Evolutionary conservation across 805 yeast genomes (phyloP), one percentile per base, ranked within the genome.

Genomic region (Komagataella ulmi): DNA sequence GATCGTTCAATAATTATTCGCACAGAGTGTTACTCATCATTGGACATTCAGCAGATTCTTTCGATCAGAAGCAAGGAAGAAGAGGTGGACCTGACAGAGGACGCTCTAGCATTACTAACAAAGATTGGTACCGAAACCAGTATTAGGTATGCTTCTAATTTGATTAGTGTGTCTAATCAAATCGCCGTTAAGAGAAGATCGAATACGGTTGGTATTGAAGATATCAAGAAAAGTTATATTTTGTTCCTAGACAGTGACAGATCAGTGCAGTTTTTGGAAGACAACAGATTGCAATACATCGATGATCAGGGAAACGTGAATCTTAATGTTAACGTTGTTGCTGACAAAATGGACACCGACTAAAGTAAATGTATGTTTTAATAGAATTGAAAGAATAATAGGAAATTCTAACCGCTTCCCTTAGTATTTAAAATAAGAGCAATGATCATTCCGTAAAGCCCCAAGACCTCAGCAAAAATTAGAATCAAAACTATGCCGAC

Each of bases 401-500:
- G 55, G 6, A 44, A 52, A 51, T 19, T 17, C 60, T 62, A 76
- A 64, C 82, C 83, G 56, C 86, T 78, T 59, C 93, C 93, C 71
- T 86, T 85, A 48, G 97, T 89, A 69, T 90, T 90, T 65, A 90
- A 77, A 54, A 90, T 88, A 68, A 90, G 79, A 24, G 97, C 97
- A 58, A 90, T 85, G 66, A 90, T 90, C 93, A 90, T 88, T 51
- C 98, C 98, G 65, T 90, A 66, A 61, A 93, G 83, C 77, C 99
- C 98, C 75, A 90, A 81, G 61, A 90, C 98, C 81, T 91, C 99
- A 58, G 97, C 97, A 74, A 91, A 91, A 88, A 91, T 91, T 73
- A 91, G 85, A 70, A 91, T 91, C 75, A 91, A 82, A 75, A 91
- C 88, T 95, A 91, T 91, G 70, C 98, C 98, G 58, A 91, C 98